These are phyloP conservation scores for Hypoxylon subgilvum DNA, from an alignment of 495 filamentous ascomycete species.

Conservation along the genomic window DNA sequence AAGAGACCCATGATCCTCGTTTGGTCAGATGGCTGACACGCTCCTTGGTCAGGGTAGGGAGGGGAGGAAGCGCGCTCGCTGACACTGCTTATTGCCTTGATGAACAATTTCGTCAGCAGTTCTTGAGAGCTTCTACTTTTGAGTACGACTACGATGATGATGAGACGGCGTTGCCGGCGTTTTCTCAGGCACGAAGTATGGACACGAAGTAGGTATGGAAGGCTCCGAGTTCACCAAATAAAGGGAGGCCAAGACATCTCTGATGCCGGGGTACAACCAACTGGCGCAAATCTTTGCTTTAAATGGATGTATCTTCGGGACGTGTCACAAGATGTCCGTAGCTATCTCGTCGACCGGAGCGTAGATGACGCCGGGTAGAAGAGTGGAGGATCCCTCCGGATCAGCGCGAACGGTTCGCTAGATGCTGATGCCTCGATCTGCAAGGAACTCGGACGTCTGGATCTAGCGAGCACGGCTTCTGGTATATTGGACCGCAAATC, in stretches of 20 bases:
- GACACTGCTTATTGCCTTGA: neutral
- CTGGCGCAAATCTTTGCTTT: conserved; percentile 30
- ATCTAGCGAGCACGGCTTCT: conserved; percentile 20
- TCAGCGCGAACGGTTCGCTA: conserved; percentile 23
- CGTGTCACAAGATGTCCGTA: conserved; percentile 21
- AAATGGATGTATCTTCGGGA: conserved; percentile 27
- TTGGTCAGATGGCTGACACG: conserved; percentile 1
- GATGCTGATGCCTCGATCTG: conserved; percentile 24
- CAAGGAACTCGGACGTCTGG: conserved; percentile 27
- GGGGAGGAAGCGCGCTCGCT: neutral
- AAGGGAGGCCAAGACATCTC: conserved; percentile 26
- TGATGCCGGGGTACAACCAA: conserved; percentile 27
- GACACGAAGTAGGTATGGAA: too few species aligned
- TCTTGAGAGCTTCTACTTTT: neutral
- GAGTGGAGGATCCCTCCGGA: conserved; percentile 30
- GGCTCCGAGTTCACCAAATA: conserved; percentile 32
- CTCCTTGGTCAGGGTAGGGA: neutral
- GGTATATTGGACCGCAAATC: conserved; percentile 24
- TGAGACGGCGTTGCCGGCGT: conserved; percentile 8
- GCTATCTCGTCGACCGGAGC: conserved; percentile 28
- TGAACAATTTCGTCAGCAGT: neutral
- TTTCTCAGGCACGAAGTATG: conserved; percentile 4
- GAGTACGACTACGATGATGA: neutral
- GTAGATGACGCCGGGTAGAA: conserved; percentile 26
- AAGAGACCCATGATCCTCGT: conserved; percentile 5